A percentile compares a stretch with the other conserved stretches of the same genome.
These are phyloP conservation scores for Helicocarpus griseus DNA, from an alignment of 2,329 filamentous ascomycete species.

Conservation along the genomic window DNA sequence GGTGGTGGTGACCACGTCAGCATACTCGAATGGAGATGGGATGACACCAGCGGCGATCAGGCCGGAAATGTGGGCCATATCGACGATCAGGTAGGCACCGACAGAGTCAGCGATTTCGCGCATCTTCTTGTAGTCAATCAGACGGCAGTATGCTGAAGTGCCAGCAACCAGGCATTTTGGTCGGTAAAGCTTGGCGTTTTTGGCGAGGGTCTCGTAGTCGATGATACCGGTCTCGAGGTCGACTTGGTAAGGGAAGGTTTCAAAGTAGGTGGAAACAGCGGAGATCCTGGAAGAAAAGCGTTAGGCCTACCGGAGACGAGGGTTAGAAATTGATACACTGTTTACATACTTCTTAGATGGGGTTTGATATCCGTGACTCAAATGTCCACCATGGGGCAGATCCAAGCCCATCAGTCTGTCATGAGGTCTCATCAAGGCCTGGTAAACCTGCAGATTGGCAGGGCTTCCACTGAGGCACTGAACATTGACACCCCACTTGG, in stretches of 20 bases:
- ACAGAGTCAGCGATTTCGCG: slow-evolving; percentile 83
- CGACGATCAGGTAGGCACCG: slow-evolving; percentile 83
- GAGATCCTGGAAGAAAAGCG: slow-evolving; percentile 57
- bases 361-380: slow-evolving; percentile 96
- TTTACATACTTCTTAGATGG: slow-evolving; percentile 65
- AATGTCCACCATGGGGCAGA: slow-evolving; percentile 87
- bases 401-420: slow-evolving; percentile 96
- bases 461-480: slow-evolving; percentile 88
- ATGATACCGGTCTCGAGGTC: slow-evolving; percentile 86
- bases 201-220: slow-evolving; percentile 86
- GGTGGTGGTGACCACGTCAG: slow-evolving; percentile 94
- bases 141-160: slow-evolving; percentile 87
- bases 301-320: background rate
- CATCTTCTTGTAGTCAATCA: slow-evolving; percentile 92
- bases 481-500: slow-evolving; percentile 98
- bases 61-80: slow-evolving; percentile 97
- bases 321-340: background rate
- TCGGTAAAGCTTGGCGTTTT: slow-evolving; percentile 77
- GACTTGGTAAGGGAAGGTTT: slow-evolving; percentile 90
- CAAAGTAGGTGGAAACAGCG: slow-evolving; percentile 98
- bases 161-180: slow-evolving; percentile 94
- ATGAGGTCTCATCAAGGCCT: slow-evolving; percentile 85
- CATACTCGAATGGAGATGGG: slow-evolving; percentile 76
- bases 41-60: slow-evolving; percentile 86
- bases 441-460: slow-evolving; percentile 96